Evolutionary conservation across 2,329 filamentous ascomycete genomes (phyloP).

Genomic region (Fusarium sp.): DNA sequence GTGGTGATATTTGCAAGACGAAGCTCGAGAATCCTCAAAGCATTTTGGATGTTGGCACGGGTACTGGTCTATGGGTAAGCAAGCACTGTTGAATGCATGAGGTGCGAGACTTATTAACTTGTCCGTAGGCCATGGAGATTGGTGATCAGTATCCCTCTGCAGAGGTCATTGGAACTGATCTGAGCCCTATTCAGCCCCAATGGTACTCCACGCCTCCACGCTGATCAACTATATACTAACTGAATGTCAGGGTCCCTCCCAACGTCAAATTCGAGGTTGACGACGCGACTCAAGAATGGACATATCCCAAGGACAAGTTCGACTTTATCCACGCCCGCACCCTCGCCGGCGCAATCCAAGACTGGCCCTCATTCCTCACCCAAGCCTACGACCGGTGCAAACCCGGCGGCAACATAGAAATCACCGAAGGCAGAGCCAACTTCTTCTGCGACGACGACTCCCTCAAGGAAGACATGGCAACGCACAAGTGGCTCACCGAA

Average conservation of each 20-base stretch:
- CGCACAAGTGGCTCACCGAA: constrained; percentile 40
- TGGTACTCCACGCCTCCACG: constrained; percentile 18
- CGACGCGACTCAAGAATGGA: constrained; percentile 15
- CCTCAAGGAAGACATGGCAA: constrained; percentile 29
- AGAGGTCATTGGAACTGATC: constrained; percentile 42
- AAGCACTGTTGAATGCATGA: too few relatives aligned
- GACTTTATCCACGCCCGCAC: constrained; percentile 41
- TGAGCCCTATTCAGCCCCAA: constrained; percentile 42
- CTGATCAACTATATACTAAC: background rate
- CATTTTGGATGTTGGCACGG: constrained; percentile 44
- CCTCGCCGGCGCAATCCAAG: constrained; percentile 44
- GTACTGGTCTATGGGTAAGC: constrained; percentile 27
- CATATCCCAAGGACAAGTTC: constrained; percentile 10
- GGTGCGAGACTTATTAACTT: background rate
- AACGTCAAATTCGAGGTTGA: constrained; percentile 40
- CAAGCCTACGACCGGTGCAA: constrained; percentile 35
- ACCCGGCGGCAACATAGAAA: constrained; percentile 28
- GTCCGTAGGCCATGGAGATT: constrained; percentile 59
- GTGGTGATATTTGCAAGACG: constrained; percentile 52
- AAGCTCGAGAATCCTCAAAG: constrained; percentile 31
- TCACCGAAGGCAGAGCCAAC: constrained; percentile 36
- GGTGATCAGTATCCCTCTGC: constrained; percentile 41
- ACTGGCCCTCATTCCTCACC: constrained; percentile 43
- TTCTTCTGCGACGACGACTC: constrained; percentile 44
- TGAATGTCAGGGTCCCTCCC: constrained; percentile 31